Base-by-base conservation (phyloP, 2,329 filamentous ascomycete species). In the Aulographum hederae region DNA sequence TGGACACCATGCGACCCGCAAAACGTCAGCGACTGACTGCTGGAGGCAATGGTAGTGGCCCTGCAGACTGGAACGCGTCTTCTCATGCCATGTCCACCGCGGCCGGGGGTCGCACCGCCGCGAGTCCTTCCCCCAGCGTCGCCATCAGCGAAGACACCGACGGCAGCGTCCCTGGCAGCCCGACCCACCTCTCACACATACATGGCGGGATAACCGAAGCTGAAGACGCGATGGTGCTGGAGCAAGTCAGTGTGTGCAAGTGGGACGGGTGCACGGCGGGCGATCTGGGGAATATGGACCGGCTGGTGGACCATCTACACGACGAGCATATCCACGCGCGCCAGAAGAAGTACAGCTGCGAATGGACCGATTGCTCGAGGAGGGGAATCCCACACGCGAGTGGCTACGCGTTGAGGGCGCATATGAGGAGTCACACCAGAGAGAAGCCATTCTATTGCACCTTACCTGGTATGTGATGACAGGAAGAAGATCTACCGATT, bases 381-480 rank as follows among this genome's bases (percentile, higher is more conserved):
- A 95, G 93, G 58, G 82, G 84, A 37, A 73, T 89, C 54, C 74
- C 81, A 13, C 89, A 98, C 56, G 86, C 86, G 1, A 93, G 84
- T 46, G 89, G 82, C 2, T 98, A 98, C 57, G 89, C 89, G 4
- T 60, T 98, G 40, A 85, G 92, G 52, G 89, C 89, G 6, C 89
- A 98, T 49, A 93, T 98, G 85, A 68, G 89, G 43, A 94, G 85
- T 50, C 89, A 98, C 52, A 98, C 89, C 2, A 71, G 89, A 47
- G 89, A 98, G 63, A 98, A 98, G 58, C 89, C 89, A 0, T 95
- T 95, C 51, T 94, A 93, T 58, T 98, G 89, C 55, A 80, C 84
- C 18, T 57, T 98, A 26, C 89, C 89, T 35, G 86, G 85, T 92
- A 65, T 39, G 65, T 43, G 19, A 19, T 23, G 13, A 8, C 5